Conservation (phyloP, 257 asterid species). For the Sherardia arvensis region DNA sequence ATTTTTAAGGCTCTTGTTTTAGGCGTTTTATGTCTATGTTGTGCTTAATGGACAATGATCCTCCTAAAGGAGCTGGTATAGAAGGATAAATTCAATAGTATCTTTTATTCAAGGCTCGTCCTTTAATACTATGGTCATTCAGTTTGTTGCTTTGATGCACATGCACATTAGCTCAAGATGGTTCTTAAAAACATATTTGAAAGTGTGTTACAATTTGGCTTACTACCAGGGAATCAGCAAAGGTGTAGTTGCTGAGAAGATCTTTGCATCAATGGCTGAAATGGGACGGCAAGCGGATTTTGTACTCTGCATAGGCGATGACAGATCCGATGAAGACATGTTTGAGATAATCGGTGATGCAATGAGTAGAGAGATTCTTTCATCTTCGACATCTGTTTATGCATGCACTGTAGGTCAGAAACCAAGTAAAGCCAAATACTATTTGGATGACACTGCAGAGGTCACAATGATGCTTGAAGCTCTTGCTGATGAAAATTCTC, state of each 20-base stretch:
- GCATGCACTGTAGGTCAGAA: constrained; percentile 54
- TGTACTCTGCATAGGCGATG: constrained; percentile 47
- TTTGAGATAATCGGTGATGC: constrained; percentile 37
- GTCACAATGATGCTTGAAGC: constrained; percentile 34
- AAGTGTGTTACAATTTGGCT: background rate
- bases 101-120: background rate
- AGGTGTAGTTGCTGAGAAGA: constrained; percentile 43
- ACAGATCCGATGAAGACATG: constrained; percentile 55
- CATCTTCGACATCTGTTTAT: constrained; percentile 21
- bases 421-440: constrained; percentile 49
- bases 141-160: background rate
- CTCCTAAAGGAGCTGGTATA: background rate
- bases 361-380: constrained; percentile 16
- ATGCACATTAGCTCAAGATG: background rate
- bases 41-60: background rate
- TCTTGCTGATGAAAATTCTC: constrained; percentile 21
- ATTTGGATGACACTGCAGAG: constrained; percentile 36
- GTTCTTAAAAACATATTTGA: background rate
- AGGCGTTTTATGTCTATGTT: background rate
- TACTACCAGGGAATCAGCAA: constrained; percentile 40
- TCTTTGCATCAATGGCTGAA: constrained; percentile 29
- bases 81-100: background rate
- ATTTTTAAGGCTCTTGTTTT: background rate
- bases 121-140: background rate
- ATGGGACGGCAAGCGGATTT: constrained; percentile 34